A percentile compares a stretch with the other conserved stretches of the same genome.
phyloP scores from a whole-genome alignment of 2,329 filamentous ascomycete species.

The Fusarium haematococcum region DNA sequence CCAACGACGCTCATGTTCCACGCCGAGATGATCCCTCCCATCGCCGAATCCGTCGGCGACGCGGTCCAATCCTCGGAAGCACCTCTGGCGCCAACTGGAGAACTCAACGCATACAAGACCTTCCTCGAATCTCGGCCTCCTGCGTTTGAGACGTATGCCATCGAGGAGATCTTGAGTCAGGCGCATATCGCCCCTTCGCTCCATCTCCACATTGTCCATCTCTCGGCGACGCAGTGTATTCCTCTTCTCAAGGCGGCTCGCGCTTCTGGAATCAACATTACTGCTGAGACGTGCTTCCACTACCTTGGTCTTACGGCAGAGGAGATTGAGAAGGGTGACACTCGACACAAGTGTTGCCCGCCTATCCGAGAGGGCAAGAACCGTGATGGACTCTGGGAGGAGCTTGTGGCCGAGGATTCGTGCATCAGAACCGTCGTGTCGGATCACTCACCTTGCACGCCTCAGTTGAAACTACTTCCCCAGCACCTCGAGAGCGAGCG shows the following conservation, averaged over 20 bases:
- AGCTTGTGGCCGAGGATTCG: conserved; percentile 76
- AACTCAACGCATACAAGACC: conserved; percentile 83
- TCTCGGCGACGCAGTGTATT: conserved; percentile 90
- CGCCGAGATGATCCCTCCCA: conserved; percentile 96
- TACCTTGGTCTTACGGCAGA: conserved; percentile 89
- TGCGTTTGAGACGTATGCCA: conserved; percentile 89
- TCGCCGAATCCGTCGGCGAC: conserved; percentile 82
- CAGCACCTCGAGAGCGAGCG: conserved; percentile 61
- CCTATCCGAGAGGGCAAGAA: conserved; percentile 86
- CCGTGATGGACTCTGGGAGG: conserved; percentile 88
- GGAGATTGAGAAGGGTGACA: conserved; percentile 85
- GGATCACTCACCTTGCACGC: conserved; percentile 96
- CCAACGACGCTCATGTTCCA: conserved; percentile 98
- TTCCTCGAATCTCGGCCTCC: conserved; percentile 93
- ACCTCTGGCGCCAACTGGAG: conserved; percentile 77
- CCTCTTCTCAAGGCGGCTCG: conserved; percentile 82
- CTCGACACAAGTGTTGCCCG: conserved; percentile 93
- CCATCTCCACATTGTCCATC: conserved; percentile 91
- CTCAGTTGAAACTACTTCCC: conserved; percentile 90
- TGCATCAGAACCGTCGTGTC: conserved; percentile 93
- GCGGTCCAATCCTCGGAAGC: conserved; percentile 77
- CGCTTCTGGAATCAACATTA: conserved; percentile 81
- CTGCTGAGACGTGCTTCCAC: conserved; percentile 95
- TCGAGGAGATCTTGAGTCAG: conserved; percentile 86
- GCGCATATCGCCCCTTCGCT: conserved; percentile 84